Evolutionary conservation across 805 yeast species (phyloP).

Genomic region (Metschnikowia baotianmanensis): DNA sequence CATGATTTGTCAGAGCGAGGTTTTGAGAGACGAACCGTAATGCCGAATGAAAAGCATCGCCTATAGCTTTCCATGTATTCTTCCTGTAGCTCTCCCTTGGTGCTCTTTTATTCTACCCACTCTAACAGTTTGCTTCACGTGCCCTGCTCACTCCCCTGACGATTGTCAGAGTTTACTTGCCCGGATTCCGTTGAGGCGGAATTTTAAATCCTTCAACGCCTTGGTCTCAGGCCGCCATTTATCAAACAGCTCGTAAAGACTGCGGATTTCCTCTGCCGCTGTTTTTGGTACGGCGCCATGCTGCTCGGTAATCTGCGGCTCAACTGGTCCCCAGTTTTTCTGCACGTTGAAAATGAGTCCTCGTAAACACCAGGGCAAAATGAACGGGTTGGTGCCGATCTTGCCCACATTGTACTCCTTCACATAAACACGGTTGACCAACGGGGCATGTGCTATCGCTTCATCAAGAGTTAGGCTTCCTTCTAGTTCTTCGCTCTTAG

Average conservation of each 20-base stretch:
- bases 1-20: neutral
- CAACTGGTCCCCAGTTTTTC: slow-evolving; percentile 36
- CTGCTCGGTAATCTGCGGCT: slow-evolving; percentile 38
- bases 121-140: neutral
- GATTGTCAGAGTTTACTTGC: slow-evolving; percentile 36
- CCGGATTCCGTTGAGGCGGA: slow-evolving; percentile 58
- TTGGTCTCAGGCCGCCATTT: slow-evolving; percentile 87
- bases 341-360: slow-evolving; percentile 65
- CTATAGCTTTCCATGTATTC: too few species aligned
- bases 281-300: slow-evolving; percentile 14
- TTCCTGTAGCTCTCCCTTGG: too few species aligned
- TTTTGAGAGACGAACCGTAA: neutral
- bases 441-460: slow-evolving; percentile 24
- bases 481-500: slow-evolving; percentile 20
- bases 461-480: neutral
- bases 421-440: slow-evolving; percentile 35
- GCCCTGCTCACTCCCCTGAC: neutral
- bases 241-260: slow-evolving; percentile 69
- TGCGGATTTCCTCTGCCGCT: slow-evolving; percentile 53
- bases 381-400: slow-evolving; percentile 75
- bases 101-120: too few species aligned
- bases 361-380: slow-evolving; percentile 89
- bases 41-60: too few species aligned
- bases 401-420: slow-evolving; percentile 59
- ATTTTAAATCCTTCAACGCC: slow-evolving; percentile 77